Conservation (phyloP, 2,329 filamentous ascomycete species). For the Aureobasidium sp. region DNA sequence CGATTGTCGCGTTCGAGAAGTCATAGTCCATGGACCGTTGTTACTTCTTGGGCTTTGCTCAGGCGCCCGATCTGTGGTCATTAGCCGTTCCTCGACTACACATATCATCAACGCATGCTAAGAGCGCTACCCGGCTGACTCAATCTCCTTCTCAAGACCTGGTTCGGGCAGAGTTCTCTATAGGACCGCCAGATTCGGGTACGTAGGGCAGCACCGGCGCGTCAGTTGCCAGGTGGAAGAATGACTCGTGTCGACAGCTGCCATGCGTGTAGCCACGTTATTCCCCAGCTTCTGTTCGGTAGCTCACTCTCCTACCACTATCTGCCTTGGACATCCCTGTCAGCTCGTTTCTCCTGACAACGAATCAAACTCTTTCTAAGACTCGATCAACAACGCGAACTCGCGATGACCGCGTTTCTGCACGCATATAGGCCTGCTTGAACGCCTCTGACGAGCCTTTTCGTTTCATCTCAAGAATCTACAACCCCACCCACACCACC, state of each 20-base stretch:
- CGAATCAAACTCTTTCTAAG: background rate
- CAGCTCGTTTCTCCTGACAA: slow-evolving; percentile 9
- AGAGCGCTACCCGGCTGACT: background rate
- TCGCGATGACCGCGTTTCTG: background rate
- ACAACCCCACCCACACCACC: background rate
- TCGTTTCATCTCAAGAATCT: background rate
- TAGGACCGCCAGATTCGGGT: background rate
- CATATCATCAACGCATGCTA: background rate
- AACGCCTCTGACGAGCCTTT: background rate
- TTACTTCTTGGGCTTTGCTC: background rate
- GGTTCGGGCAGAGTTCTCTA: background rate
- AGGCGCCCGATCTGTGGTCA: background rate
- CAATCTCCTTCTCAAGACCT: background rate
- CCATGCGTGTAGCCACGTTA: slow-evolving; percentile 7
- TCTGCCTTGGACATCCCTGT: slow-evolving; percentile 3
- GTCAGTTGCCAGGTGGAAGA: background rate
- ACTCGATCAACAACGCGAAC: background rate
- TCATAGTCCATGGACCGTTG: background rate
- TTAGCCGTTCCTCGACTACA: background rate
- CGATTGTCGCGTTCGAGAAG: background rate
- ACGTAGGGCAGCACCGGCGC: background rate
- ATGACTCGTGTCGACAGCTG: background rate
- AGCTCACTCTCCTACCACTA: background rate
- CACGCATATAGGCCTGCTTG: background rate
- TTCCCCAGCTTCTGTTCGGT: background rate